These are phyloP conservation scores for Hirsutella minnesotensis DNA, from an alignment of 2,329 filamentous ascomycete genomes.

Conservation along the genomic window DNA sequence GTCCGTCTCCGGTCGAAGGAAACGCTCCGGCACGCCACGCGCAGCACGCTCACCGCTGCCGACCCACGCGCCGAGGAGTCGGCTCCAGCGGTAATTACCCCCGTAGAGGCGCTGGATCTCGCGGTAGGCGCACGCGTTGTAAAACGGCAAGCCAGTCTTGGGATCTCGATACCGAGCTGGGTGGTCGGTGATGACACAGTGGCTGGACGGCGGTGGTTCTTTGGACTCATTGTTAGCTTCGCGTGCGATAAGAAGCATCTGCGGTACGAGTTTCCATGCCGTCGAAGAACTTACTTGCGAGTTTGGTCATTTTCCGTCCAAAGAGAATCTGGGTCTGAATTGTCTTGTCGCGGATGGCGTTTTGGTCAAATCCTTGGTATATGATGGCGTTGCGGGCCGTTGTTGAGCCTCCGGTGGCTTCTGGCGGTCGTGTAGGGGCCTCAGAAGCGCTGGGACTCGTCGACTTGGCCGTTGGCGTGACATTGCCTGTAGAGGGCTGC, in stretches of 20 bases:
- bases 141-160: conserved; percentile 69
- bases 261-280: no score
- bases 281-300: conserved; percentile 32
- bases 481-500: conserved; percentile 2
- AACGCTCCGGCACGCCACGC: conserved; percentile 69
- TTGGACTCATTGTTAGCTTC: neutral
- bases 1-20: conserved; percentile 32
- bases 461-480: conserved; percentile 1
- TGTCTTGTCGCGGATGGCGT: conserved; percentile 41
- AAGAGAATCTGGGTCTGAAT: conserved; percentile 49
- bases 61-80: conserved; percentile 70
- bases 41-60: conserved; percentile 55
- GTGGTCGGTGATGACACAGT: conserved; percentile 75
- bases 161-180: conserved; percentile 78
- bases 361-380: conserved; percentile 47
- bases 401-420: conserved; percentile 11
- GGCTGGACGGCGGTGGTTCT: conserved; percentile 39
- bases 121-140: conserved; percentile 67
- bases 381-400: conserved; percentile 48
- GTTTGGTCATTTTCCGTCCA: conserved; percentile 44
- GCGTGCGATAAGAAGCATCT: no score
- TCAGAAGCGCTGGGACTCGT: conserved; percentile 7
- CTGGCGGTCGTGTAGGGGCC: conserved; percentile 8
- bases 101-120: conserved; percentile 64
- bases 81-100: conserved; percentile 74